Evolutionary conservation across 2,329 filamentous ascomycete species (phyloP).

Genomic region (Fusarium torreyae): DNA sequence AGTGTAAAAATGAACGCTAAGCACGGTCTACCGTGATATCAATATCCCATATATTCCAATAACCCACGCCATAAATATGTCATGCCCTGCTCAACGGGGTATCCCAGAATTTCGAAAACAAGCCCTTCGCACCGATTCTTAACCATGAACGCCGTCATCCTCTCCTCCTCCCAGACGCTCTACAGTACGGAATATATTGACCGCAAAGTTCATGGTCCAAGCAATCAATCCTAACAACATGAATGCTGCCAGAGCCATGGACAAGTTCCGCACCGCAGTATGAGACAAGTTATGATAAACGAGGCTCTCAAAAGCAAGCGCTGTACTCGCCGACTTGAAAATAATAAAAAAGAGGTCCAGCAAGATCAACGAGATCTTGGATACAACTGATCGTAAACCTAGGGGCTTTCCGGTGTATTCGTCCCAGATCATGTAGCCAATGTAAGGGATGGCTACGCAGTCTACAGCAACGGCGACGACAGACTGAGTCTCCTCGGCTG

Average conservation of each 20-base stretch:
- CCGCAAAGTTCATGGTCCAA: slow-evolving; percentile 92
- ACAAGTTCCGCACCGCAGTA: slow-evolving; percentile 65
- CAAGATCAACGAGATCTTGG: slow-evolving; percentile 91
- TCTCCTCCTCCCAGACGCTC: slow-evolving; percentile 72
- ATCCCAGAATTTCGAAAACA: slow-evolving; percentile 33
- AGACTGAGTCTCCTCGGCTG: slow-evolving; percentile 79
- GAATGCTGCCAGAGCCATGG: slow-evolving; percentile 81
- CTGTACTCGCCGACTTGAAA: slow-evolving; percentile 94
- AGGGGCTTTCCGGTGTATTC: slow-evolving; percentile 96
- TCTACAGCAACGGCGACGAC: slow-evolving; percentile 93
- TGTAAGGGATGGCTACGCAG: slow-evolving; percentile 88
- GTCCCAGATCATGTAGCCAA: slow-evolving; percentile 94
- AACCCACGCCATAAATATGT: slow-evolving; percentile 29
- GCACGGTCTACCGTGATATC: slow-evolving; percentile 31
- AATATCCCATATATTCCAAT: slow-evolving; percentile 28
- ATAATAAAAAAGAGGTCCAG: slow-evolving; percentile 97
- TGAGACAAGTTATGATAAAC: slow-evolving; percentile 67
- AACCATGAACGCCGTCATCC: slow-evolving; percentile 53
- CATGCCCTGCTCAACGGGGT: slow-evolving; percentile 42
- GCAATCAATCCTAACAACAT: slow-evolving; percentile 85
- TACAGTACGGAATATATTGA: slow-evolving; percentile 83
- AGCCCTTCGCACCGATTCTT: slow-evolving; percentile 21
- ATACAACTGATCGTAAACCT: slow-evolving; percentile 84
- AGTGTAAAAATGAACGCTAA: slow-evolving; percentile 37
- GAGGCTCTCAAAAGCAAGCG: slow-evolving; percentile 88